Evolutionary conservation across 257 asterid species (phyloP).

Genomic region (Solanum pennellii): DNA sequence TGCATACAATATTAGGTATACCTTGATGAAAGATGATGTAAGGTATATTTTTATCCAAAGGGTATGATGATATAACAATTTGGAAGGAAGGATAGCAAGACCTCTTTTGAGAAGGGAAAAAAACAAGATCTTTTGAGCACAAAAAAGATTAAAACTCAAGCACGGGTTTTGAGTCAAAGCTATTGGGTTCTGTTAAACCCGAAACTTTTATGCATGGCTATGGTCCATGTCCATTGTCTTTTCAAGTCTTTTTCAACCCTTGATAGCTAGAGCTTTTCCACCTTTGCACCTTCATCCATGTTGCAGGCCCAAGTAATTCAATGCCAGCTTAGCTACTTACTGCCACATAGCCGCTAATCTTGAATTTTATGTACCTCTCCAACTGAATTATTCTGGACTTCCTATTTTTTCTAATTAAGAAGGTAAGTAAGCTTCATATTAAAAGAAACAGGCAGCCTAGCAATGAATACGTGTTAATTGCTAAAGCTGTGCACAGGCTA

Average conservation of each 20-base stretch:
- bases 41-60: neutral
- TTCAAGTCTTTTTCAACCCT: neutral
- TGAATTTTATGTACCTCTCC: neutral
- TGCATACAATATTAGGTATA: neutral
- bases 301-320: neutral
- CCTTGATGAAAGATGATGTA: neutral
- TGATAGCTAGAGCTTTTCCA: neutral
- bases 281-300: neutral
- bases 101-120: neutral
- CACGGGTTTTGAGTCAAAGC: neutral
- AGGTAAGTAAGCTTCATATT: neutral
- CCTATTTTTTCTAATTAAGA: neutral
- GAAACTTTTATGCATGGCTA: neutral
- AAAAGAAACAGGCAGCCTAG: neutral
- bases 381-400: neutral
- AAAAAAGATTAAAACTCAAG: neutral
- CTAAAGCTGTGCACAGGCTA: neutral
- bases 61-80: neutral
- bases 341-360: neutral
- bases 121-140: neutral
- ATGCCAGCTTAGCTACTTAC: neutral
- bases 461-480: neutral
- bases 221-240: neutral
- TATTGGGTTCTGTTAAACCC: neutral
- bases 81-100: neutral